Evolutionary conservation across 352 stramenopile species (phyloP).

Genomic region (Phytophthora chlamydospora): DNA sequence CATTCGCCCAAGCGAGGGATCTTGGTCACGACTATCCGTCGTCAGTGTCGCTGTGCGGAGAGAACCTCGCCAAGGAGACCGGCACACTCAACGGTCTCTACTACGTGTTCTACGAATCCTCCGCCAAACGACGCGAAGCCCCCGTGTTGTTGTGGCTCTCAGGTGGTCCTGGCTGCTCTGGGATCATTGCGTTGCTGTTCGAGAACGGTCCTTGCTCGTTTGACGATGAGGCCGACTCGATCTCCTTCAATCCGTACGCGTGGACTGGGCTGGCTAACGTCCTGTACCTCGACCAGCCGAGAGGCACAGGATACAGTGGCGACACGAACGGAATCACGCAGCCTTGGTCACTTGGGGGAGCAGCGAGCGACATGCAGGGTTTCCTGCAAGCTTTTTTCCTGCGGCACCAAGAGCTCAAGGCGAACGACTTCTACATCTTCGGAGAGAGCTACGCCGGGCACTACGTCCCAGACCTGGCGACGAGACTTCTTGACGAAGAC

Average conservation of each 20-base stretch:
- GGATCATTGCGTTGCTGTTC: constrained; percentile 91
- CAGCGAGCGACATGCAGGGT: constrained; percentile 46
- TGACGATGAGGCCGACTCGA: constrained; percentile 57
- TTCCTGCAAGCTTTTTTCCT: constrained; percentile 71
- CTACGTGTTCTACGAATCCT: constrained; percentile 79
- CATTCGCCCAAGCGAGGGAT: constrained; percentile 37
- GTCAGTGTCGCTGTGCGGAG: constrained; percentile 59
- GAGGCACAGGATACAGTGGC: constrained; percentile 72
- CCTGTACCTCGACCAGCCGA: constrained; percentile 97
- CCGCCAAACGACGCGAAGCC: constrained; percentile 15
- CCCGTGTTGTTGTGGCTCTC: constrained; percentile 97
- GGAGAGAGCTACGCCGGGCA: constrained; percentile 96
- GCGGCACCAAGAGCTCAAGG: constrained; percentile 40
- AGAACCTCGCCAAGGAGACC: constrained; percentile 60
- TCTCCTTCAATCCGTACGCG: constrained; percentile 90
- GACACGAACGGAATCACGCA: constrained; percentile 7
- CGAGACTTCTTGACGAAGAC: constrained; percentile 61
- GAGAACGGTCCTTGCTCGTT: constrained; percentile 97
- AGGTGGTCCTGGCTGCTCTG: constrained; percentile 96
- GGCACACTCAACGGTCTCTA: constrained; percentile 70
- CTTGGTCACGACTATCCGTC: constrained; percentile 27
- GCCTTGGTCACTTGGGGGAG: constrained; percentile 58
- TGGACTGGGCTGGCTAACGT: constrained; percentile 96
- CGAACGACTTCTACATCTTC: constrained; percentile 91
- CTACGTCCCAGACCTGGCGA: constrained; percentile 93